These are phyloP conservation scores for Paralagenidium karlingii DNA, from an alignment of 352 stramenopile species.

Conservation along the genomic window DNA sequence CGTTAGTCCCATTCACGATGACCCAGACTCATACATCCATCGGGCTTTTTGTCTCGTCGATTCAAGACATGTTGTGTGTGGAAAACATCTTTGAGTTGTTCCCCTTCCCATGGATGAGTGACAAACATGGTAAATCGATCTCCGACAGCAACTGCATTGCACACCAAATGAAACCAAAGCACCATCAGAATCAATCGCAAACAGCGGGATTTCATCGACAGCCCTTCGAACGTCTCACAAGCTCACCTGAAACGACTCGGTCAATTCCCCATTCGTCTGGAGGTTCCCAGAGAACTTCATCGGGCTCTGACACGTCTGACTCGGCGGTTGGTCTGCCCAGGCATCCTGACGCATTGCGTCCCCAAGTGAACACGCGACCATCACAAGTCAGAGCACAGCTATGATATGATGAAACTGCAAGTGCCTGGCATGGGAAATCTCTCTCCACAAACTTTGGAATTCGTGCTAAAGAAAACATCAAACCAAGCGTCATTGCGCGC, in stretches of 20 bases:
- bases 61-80: too few species aligned
- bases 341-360: slow-evolving; percentile 35
- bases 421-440: slow-evolving; percentile 25
- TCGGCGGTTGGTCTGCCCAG: slow-evolving; percentile 29
- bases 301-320: slow-evolving; percentile 27
- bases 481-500: too few species aligned
- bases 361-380: slow-evolving; percentile 62
- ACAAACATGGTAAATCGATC: slow-evolving; percentile 46
- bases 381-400: slow-evolving; percentile 34
- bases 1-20: too few species aligned
- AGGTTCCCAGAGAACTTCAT: too few species aligned
- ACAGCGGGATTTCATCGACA: slow-evolving; percentile 6
- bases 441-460: slow-evolving; percentile 37
- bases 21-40: too few species aligned
- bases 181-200: slow-evolving; percentile 35
- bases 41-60: too few species aligned
- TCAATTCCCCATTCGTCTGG: too few species aligned
- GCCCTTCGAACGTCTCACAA: too few species aligned
- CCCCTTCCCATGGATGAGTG: slow-evolving; percentile 26
- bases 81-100: too few species aligned
- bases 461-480: slow-evolving; percentile 16
- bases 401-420: slow-evolving; percentile 45
- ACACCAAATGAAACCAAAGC: too few species aligned
- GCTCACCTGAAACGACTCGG: too few species aligned
- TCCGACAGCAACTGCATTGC: slow-evolving; percentile 34